A percentile compares a stretch with the other conserved stretches of the same genome.
phyloP scores from a whole-genome alignment of 331 rosid genomes.

The Cydonia oblonga region DNA sequence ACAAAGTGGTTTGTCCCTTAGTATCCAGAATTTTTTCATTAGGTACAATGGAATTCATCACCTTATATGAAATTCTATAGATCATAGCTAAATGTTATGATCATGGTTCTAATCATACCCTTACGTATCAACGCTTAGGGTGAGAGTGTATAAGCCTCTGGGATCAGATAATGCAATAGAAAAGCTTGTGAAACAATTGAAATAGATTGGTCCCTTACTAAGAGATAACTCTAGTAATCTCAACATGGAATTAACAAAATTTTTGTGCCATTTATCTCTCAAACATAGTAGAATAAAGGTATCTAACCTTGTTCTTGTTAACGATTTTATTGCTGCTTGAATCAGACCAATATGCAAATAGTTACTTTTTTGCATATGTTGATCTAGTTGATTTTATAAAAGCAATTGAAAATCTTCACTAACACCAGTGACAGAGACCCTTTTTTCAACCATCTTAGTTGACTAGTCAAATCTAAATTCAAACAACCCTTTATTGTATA shows the following conservation, averaged over 20 bases:
- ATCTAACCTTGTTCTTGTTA: not conserved
- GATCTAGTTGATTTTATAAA: not conserved
- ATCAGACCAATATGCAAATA: not conserved
- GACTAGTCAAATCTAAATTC: not conserved
- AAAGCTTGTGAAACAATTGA: not conserved
- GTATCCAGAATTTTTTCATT: too few species aligned
- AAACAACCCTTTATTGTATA: not conserved
- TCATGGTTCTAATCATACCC: too few species aligned
- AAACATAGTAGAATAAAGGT: not conserved
- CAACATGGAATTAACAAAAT: not conserved
- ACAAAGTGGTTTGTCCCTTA: too few species aligned
- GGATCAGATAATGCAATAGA: not conserved
- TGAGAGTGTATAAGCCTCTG: not conserved
- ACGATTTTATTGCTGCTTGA: not conserved
- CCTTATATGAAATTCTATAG: not conserved
- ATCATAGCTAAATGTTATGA: not conserved
- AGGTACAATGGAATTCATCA: too few species aligned
- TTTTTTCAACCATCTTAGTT: not conserved
- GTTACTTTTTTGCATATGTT: not conserved
- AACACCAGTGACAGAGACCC: fast-evolving
- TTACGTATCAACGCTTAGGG: not conserved
- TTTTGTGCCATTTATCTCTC: not conserved
- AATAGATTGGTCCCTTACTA: not conserved
- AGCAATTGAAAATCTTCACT: not conserved
- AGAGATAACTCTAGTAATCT: not conserved